Evolutionary conservation across 331 rosid genomes (phyloP).

Genomic region (Quercus phellos): DNA sequence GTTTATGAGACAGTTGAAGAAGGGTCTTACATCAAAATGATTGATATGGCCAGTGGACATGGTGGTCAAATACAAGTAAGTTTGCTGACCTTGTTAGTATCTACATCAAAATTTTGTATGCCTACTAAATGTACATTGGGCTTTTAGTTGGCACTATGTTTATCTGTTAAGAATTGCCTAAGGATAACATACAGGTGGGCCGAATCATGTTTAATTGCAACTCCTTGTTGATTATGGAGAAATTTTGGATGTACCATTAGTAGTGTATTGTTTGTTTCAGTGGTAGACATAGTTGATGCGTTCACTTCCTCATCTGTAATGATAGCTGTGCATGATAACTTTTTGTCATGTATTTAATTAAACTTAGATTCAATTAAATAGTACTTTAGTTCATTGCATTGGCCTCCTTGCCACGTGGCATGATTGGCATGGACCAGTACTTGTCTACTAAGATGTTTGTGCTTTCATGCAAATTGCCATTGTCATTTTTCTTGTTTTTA

Average conservation of each 20-base stretch:
- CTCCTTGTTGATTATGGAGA: neutral
- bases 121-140: neutral
- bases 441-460: neutral
- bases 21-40: constrained; percentile 99
- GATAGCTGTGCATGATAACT: neutral
- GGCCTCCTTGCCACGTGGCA: neutral
- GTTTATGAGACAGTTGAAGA: constrained; percentile 92
- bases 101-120: neutral
- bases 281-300: neutral
- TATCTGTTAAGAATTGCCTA: neutral
- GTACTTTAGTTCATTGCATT: neutral
- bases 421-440: neutral
- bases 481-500: neutral
- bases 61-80: constrained; percentile 99
- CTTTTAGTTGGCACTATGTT: neutral
- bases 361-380: neutral
- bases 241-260: neutral
- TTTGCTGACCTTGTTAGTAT: constrained; percentile 8
- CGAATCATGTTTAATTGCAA: no score
- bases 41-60: constrained; percentile 92
- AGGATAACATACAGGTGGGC: no score
- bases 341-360: neutral
- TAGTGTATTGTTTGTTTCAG: neutral
- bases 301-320: neutral
- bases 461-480: neutral